Base-by-base conservation (phyloP, 192 early-diverging fungal genomes). In the Coemansia sp. region DNA sequence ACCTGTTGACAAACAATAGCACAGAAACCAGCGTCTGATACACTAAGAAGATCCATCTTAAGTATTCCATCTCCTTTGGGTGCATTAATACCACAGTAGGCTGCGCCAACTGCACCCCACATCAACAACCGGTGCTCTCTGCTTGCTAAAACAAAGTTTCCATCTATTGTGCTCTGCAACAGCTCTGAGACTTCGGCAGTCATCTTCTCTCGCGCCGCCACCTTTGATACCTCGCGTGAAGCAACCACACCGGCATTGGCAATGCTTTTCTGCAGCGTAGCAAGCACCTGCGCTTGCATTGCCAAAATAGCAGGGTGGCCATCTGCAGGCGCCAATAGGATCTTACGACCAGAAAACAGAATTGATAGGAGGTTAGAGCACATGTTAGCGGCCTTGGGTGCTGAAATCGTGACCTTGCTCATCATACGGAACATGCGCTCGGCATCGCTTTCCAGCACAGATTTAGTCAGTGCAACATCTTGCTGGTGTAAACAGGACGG, bases 341-440 rank as follows among this genome's bases (percentile, higher is more conserved):
- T 38, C 32, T 26, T 26, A 31, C 21, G 32, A 21, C 34, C 34
- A 10, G 32, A 54, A 55, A 76, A 69, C 12, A 76, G 49, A 14
- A 19, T 16, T 18, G 49, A 31, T 7, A 69, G 8, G 3, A 76
- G 47, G 18, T 47, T 54, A 1, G 64, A 3, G 51, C 73, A 76
- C 32, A 59, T 1, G 12, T 51, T 61, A 0, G 56, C 64, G 8
- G 56, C 50, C 24, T 63, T 57, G 27, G 67, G 49, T 5, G 63
- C 59, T 22, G 67, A 54, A n/a, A 76, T 41, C 3, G 54, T 54
- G 3, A 76, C 73, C 32, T 60, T 58, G 64, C 73, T 76, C 67
- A 69, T 62, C 23, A 76, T 19, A 24, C 62, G 68, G 64, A 76
- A 76, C 73, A 76, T 76, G 12, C 73, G 68, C 30, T 57, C 58